Conservation (phyloP, 306 rosid species). For the Quercus dentata region DNA sequence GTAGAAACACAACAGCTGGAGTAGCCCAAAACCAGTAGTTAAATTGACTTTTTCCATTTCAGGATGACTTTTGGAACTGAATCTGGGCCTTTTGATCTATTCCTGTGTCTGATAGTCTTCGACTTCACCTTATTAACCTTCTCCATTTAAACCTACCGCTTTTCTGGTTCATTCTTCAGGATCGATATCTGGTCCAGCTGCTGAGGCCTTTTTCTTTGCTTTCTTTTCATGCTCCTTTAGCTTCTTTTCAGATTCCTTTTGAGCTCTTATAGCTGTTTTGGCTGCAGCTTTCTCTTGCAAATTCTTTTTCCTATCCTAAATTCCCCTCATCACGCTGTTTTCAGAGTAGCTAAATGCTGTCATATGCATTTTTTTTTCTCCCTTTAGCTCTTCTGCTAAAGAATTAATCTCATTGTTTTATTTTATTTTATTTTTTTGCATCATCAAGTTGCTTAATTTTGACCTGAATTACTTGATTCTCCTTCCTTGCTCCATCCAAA, state of each 20-base stretch:
- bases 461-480: conserved; percentile 62
- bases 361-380: conserved; percentile 59
- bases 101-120: conserved; percentile 35
- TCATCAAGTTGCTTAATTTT: conserved; percentile 87
- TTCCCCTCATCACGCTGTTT: conserved; percentile 69
- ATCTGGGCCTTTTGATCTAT: conserved; percentile 50
- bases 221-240: conserved; percentile 87
- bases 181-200: conserved; percentile 24
- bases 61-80: conserved; percentile 50
- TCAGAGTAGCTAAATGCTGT: conserved; percentile 60
- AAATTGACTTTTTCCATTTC: conserved; percentile 61
- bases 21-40: conserved; percentile 69
- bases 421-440: conserved; percentile 25
- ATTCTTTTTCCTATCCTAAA: conserved; percentile 88
- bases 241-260: conserved; percentile 91
- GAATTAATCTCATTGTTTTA: conserved; percentile 45
- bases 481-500: conserved; percentile 87
- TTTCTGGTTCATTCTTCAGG: conserved; percentile 54
- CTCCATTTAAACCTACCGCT: conserved; percentile 9
- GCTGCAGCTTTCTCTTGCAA: conserved; percentile 80
- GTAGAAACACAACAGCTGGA: conserved; percentile 48
- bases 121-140: conserved; percentile 46
- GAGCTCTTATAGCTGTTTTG: conserved; percentile 64
- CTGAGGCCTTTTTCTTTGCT: conserved; percentile 67
- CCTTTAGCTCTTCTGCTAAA: conserved; percentile 60